Conservation (phyloP, 2,329 filamentous ascomycete genomes). For the Teratosphaeriaceae sp. region DNA sequence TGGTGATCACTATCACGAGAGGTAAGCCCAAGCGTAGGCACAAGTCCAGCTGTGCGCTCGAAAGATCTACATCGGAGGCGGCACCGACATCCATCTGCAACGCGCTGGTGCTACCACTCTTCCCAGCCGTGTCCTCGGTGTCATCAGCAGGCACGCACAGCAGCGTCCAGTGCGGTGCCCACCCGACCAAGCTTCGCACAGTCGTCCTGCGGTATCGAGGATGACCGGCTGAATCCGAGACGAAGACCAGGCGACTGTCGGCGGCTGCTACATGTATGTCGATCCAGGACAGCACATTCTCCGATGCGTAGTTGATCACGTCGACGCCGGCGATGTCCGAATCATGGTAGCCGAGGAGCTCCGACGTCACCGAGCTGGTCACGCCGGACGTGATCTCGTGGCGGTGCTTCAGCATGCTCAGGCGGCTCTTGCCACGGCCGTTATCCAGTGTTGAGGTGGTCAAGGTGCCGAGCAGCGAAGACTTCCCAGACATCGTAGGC, state of each 20-base stretch:
- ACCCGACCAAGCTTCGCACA: constrained; percentile 82
- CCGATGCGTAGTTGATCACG: constrained; percentile 77
- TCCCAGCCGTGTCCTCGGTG: constrained; percentile 43
- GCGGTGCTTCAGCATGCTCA: constrained; percentile 83
- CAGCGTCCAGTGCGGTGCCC: constrained; percentile 90
- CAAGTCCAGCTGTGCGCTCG: constrained; percentile 73
- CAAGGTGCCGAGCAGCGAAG: constrained; percentile 78
- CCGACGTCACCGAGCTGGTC: constrained; percentile 91
- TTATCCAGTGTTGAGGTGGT: constrained; percentile 87
- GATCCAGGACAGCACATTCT: constrained; percentile 85
- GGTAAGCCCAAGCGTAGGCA: constrained; percentile 76
- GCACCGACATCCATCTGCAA: constrained; percentile 47
- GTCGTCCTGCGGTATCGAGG: constrained; percentile 85
- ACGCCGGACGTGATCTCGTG: constrained; percentile 89
- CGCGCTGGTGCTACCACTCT: constrained; percentile 41
- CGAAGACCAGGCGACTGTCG: constrained; percentile 69
- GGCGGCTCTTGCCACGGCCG: constrained; percentile 79
- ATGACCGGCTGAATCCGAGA: constrained; percentile 89
- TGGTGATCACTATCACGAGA: constrained; percentile 78
- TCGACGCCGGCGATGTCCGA: constrained; percentile 23
- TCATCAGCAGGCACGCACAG: constrained; percentile 82
- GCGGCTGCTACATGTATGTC: constrained; percentile 81
- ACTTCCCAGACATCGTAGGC: constrained; percentile 87
- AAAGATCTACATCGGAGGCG: constrained; percentile 60
- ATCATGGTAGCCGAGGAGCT: constrained; percentile 73